Percentiles rank a stretch among this genome's conserved stretches.
Conservation (phyloP, 108 stramenopile genomes). For the Cyclotella sp. region DNA sequence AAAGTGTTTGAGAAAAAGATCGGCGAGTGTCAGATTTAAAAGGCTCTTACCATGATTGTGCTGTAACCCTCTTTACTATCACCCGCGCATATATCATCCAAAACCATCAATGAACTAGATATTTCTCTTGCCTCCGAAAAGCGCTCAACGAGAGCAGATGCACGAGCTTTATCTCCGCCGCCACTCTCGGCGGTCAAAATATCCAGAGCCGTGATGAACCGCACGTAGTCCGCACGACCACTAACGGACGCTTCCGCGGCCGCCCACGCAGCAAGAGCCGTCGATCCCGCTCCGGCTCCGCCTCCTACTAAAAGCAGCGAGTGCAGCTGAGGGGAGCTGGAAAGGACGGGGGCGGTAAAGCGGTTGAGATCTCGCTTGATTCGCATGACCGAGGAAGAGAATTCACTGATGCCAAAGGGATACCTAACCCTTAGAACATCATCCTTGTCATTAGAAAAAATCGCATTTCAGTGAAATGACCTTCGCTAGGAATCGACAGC, state of each 20-base stretch:
- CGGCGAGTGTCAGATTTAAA: neutral
- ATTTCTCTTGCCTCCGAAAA: slow-evolving; percentile 76
- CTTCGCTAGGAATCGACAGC: neutral
- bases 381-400: slow-evolving; percentile 64
- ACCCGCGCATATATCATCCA: slow-evolving; percentile 81
- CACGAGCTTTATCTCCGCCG: slow-evolving; percentile 73
- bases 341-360: slow-evolving; percentile 57
- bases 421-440: slow-evolving; percentile 67
- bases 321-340: slow-evolving; percentile 46
- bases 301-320: slow-evolving; percentile 78
- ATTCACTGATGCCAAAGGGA: slow-evolving; percentile 73
- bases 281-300: slow-evolving; percentile 20
- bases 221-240: slow-evolving; percentile 68
- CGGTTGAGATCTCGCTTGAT: slow-evolving; percentile 67
- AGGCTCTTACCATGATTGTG: slow-evolving; percentile 62
- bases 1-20: neutral
- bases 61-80: slow-evolving; percentile 66
- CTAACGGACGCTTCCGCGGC: slow-evolving; percentile 66
- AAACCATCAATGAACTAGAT: slow-evolving; percentile 65
- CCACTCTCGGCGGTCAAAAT: slow-evolving; percentile 60
- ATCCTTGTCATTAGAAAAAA: slow-evolving; percentile 31
- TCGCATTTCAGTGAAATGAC: neutral
- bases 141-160: slow-evolving; percentile 68
- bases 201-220: slow-evolving; percentile 75
- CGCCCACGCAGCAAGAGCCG: slow-evolving; percentile 52